Base-by-base conservation (phyloP, 495 filamentous ascomycete species). In the Rusavskia elegans region DNA sequence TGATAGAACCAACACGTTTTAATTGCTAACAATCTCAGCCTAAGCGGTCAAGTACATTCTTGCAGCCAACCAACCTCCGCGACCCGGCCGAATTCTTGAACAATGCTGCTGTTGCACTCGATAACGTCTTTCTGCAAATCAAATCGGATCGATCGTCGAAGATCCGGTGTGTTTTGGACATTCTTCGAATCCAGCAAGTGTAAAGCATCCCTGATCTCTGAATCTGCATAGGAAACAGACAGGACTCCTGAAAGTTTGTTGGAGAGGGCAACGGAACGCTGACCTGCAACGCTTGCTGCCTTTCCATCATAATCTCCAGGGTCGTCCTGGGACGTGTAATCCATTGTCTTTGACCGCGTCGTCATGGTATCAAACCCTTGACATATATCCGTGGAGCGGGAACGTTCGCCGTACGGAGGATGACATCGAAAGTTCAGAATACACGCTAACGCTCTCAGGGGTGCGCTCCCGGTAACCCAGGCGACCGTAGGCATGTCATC, bases 41-140 rank as follows among this genome's bases (percentile, higher is more conserved):
- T 27, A 45, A 37, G 20, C 17, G 20, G 21, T 42, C 30, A 30
- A 25, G 25, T 30, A 48, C 17, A 40, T 17, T 19, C 17, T 36
- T 6, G 44, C 20, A 23, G 46, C 36, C 20, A 51, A 63, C 61
- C 65, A 64, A 94, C 87, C 79, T 93, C 86, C 41, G 89, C 87
- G 39, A 99, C 88, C 56, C 82, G 77, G 25, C 87, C 85, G 69
- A 97, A 97, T 61, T 95, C 90, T 50, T 75, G 70, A 48, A 99
- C 80, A 52, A 99, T 86, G 52, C 88, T 82, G 32, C 82, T 89
- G 80, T 97, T 96, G 67, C 87, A 86, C 53, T 90, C 79, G 44
- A 96, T 87, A 32, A 96, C 84, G 64, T 97, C 89, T 59, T 85
- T 89, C 65, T 97, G 89, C 2, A 93, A 75, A 66, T 95, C 84